phyloP scores from a whole-genome alignment of 225 moss, liverwort and hornwort species.

The Sphagnum tenellum region DNA sequence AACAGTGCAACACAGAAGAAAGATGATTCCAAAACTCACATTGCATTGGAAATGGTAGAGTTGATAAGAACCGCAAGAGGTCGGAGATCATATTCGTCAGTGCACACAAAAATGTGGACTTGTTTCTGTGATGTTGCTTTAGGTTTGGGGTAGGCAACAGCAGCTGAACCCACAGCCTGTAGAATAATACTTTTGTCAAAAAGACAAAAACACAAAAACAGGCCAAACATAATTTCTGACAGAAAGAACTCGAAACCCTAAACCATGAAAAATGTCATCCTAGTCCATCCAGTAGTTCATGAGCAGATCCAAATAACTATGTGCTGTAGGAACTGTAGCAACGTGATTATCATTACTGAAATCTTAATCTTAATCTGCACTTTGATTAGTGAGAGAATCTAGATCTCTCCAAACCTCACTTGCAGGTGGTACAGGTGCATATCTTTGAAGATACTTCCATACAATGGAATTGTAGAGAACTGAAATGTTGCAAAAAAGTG shows the following conservation, averaged over 20 bases:
- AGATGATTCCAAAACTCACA: conserved; percentile 16
- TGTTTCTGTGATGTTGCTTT: not conserved
- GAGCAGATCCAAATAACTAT: conserved; percentile 5
- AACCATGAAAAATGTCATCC: conserved; percentile 21
- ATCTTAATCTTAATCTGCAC: too few species aligned
- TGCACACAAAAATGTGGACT: conserved; percentile 58
- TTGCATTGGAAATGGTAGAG: conserved; percentile 49
- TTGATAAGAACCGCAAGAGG: conserved; percentile 60
- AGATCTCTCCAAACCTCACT: too few species aligned
- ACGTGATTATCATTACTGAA: too few species aligned
- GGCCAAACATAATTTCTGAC: conserved; percentile 7
- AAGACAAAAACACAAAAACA: too few species aligned
- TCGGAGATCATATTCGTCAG: conserved; percentile 60
- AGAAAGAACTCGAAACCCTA: conserved; percentile 13
- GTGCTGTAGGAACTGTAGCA: too few species aligned
- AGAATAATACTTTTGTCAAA: too few species aligned
- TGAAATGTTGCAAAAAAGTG: too few species aligned
- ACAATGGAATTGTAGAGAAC: too few species aligned
- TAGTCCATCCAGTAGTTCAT: conserved; percentile 42
- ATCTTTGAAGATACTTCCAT: too few species aligned
- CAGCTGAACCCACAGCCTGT: too few species aligned
- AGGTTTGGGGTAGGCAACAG: not conserved
- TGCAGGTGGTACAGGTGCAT: too few species aligned
- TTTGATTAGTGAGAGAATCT: too few species aligned
- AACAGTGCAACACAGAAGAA: not conserved